phyloP scores from a whole-genome alignment of 768 basidiomycete genomes.

The Neoboletus subvelutipes region DNA sequence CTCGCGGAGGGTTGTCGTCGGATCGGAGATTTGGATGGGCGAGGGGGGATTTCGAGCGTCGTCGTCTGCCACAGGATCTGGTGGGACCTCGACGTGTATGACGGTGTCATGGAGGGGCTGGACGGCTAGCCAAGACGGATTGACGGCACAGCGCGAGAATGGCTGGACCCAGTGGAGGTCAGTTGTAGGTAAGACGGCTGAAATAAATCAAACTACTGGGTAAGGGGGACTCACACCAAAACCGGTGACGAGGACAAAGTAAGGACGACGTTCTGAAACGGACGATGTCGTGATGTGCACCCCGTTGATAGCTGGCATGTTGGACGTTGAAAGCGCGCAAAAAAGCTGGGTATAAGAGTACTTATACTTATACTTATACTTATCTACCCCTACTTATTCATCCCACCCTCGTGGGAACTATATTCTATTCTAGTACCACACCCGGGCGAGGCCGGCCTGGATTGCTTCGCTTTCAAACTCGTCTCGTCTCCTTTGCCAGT shows the following conservation, averaged over 20 bases:
- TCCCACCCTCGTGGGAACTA: conserved; percentile 7
- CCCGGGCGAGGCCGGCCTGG: conserved; percentile 11
- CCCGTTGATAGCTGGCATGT: conserved; percentile 35
- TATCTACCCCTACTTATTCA: no score
- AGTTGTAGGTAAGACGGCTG: conserved; percentile 18
- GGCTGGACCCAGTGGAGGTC: conserved; percentile 41
- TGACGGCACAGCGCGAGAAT: conserved; percentile 52
- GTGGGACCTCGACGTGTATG: conserved; percentile 41
- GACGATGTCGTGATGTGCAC: conserved; percentile 8
- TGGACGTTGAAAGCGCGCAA: neutral
- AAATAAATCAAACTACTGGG: conserved; percentile 23
- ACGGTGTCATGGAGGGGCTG: conserved; percentile 57
- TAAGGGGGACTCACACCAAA: conserved; percentile 48
- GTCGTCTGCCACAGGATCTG: conserved; percentile 18
- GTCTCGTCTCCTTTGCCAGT: neutral
- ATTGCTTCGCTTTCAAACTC: neutral
- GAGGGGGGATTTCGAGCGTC: conserved; percentile 12
- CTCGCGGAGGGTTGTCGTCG: conserved; percentile 31
- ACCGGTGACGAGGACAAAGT: conserved; percentile 50
- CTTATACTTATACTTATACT: no score
- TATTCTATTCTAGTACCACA: neutral
- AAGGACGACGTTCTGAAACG: conserved; percentile 33
- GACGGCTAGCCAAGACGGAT: conserved; percentile 75
- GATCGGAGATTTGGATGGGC: conserved; percentile 4
- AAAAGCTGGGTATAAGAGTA: no score